Evolutionary conservation across 768 basidiomycete genomes (phyloP), one percentile per base, ranked within the genome.

Genomic region (Pilatotrama ljubarskyi): DNA sequence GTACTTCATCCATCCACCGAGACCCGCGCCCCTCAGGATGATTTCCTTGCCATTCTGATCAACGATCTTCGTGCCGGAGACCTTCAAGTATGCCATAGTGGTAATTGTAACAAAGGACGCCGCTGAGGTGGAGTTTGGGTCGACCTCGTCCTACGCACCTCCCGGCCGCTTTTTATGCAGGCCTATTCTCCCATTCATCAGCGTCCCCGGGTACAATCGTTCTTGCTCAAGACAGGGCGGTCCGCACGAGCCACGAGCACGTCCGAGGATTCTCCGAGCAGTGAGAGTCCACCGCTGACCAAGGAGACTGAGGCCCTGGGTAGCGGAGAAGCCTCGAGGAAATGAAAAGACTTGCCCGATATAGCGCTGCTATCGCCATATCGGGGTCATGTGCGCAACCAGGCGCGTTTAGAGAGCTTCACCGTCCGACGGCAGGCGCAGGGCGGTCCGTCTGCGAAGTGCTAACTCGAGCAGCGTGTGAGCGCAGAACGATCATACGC

Each of bases 1-100:
- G 37, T 40, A 81, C 89, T 72, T 90, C 86, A 92, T 88, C 89
- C 90, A 91, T 69, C 90, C 89, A 62, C 89, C 90, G 20, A 91
- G 75, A n/a, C 89, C 88, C 54, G 89, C 89, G 20, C 90, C 90
- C 44, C 85, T 76, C 53, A 89, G 77, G 58, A 87, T 77, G 59
- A 87, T 76, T 63, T 85, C 80, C 18, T 84, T 77, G 38, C 80
- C 84, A 37, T 81, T 70, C 51, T 78, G 78, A 66, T 87, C 80
- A 59, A 87, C 80, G 65, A 90, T 75, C 62, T 82, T 83, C 15
- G 82, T 83, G 41, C 85, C 86, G 58, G 78, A 76, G 14, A 87
- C 80, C 63, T 76, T 82, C 50, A 87, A 73, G 58, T 80, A 78
- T 60, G 84, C 81, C 81, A 83, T 83, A 59, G 18, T 70, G 63